Evolutionary conservation across 352 stramenopile genomes (phyloP).

Genomic region (Aphanomyces euteiches): DNA sequence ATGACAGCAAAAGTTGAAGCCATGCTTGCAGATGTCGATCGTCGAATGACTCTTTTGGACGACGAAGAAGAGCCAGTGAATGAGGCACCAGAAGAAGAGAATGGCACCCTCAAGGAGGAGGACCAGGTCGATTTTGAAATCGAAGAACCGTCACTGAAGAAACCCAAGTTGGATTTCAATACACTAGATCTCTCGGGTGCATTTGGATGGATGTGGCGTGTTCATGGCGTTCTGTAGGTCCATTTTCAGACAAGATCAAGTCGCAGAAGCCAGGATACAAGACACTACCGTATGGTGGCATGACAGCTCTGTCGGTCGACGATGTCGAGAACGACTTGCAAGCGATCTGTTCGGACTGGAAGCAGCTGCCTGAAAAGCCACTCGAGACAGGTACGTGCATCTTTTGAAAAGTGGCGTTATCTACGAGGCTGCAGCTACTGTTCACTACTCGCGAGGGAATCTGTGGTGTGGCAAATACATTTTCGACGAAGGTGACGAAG

Average conservation of each 20-base stretch:
- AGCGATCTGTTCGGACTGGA: conserved; percentile 45
- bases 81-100: conserved; percentile 24
- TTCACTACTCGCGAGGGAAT: conserved; percentile 47
- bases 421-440: neutral
- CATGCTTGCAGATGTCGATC: conserved; percentile 46
- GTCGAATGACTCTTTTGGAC: conserved; percentile 46
- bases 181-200: conserved; percentile 2
- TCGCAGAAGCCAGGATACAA: neutral
- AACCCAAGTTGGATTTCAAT: conserved; percentile 15
- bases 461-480: conserved; percentile 67
- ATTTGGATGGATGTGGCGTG: neutral
- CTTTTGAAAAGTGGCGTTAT: no score
- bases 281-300: neutral
- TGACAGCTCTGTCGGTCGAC: conserved; percentile 44
- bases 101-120: neutral
- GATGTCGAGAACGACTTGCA: conserved; percentile 55
- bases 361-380: conserved; percentile 29
- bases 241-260: conserved; percentile 10
- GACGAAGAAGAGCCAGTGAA: conserved; percentile 30
- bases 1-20: conserved; percentile 49
- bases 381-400: conserved; percentile 37
- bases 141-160: conserved; percentile 14
- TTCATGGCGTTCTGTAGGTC: neutral
- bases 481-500: conserved; percentile 78
- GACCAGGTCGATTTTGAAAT: neutral